Conservation (phyloP, 2,329 filamentous ascomycete species). For the Fusarium tupiense region DNA sequence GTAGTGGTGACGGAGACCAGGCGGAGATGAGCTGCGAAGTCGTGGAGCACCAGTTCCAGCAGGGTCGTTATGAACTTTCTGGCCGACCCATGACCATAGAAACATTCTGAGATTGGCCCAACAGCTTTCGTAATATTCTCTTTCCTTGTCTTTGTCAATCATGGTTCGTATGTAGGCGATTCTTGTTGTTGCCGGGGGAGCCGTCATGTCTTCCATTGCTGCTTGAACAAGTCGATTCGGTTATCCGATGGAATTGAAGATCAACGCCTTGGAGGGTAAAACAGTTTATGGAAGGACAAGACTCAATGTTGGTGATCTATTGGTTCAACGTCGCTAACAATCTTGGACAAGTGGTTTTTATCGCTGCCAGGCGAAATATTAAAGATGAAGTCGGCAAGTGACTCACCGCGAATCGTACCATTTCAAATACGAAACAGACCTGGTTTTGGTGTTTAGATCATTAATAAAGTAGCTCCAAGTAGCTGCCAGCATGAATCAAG, state of each 20-base stretch:
- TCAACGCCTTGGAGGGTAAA: fast-evolving
- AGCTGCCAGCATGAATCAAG: fast-evolving
- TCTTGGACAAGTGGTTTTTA: too few relatives aligned
- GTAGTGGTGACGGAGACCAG: neutral
- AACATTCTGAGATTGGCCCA: neutral
- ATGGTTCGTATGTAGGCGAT: neutral
- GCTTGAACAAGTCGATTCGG: fast-evolving
- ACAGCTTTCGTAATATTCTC: neutral
- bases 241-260: fast-evolving
- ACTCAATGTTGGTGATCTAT: too few relatives aligned
- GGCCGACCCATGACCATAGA: neutral
- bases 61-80: neutral
- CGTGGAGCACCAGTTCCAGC: neutral
- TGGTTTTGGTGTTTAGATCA: neutral
- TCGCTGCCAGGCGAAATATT: neutral
- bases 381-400: neutral
- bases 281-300: too few relatives aligned
- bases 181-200: neutral
- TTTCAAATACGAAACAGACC: neutral
- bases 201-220: neutral
- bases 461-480: neutral
- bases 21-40: neutral
- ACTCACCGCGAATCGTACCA: neutral
- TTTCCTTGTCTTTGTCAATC: neutral
- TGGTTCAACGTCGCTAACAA: too few relatives aligned